Evolutionary conservation across 208 protist species (phyloP).

Genomic region (Leishmania guyanensis): DNA sequence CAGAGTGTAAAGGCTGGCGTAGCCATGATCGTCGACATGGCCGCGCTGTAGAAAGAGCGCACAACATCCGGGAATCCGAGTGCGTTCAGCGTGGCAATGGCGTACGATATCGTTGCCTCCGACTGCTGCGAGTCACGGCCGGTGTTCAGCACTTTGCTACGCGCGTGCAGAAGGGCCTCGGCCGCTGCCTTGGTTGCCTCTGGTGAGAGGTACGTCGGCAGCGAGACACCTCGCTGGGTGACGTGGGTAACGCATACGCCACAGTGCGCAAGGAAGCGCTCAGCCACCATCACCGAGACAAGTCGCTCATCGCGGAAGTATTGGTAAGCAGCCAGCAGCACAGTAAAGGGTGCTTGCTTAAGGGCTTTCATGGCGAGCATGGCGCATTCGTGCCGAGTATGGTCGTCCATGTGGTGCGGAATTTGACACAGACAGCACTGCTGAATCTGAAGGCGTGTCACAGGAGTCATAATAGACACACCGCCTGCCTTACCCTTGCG

Average conservation of each 20-base stretch:
- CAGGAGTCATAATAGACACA: neutral
- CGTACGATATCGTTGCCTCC: constrained; percentile 70
- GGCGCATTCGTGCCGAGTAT: constrained; percentile 29
- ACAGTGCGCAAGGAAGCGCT: constrained; percentile 81
- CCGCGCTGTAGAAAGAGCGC: constrained; percentile 39
- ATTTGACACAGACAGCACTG: constrained; percentile 30
- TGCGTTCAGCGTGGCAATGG: constrained; percentile 58
- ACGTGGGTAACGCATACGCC: constrained; percentile 40
- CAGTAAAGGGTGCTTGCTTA: constrained; percentile 30
- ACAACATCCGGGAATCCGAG: constrained; percentile 41
- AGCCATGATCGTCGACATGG: neutral
- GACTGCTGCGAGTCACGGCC: constrained; percentile 33
- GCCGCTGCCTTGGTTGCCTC: neutral
- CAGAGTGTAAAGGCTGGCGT: constrained; percentile 37
- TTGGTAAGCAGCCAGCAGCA: constrained; percentile 31
- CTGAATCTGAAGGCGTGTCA: constrained; percentile 31
- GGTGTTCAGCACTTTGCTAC: constrained; percentile 25
- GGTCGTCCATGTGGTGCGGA: constrained; percentile 15
- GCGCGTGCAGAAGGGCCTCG: constrained; percentile 38
- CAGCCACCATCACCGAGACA: constrained; percentile 38
- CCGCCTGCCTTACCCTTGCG: neutral
- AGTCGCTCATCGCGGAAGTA: constrained; percentile 33
- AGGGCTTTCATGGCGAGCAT: constrained; percentile 39
- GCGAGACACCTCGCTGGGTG: constrained; percentile 31
- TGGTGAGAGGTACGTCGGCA: constrained; percentile 11